Conservation (phyloP, 768 basidiomycete species). For the Mrakia blollopis region DNA sequence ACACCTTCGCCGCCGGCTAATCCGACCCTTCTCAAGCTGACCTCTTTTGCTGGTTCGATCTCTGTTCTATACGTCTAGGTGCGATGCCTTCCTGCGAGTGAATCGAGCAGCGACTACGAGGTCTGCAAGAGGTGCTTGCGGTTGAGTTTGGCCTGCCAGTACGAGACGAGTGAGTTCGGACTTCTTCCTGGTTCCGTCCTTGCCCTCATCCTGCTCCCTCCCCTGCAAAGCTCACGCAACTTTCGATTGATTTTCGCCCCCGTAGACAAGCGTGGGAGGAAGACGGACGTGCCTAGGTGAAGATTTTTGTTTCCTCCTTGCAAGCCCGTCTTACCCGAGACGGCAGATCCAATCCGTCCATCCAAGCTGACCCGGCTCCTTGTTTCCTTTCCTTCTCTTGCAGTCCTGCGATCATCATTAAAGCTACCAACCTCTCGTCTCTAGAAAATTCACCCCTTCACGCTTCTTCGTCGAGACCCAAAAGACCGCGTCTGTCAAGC, state of each 20-base stretch:
- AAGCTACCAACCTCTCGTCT: not conserved
- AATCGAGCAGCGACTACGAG: not conserved
- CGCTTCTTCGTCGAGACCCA: not conserved
- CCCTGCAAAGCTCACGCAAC: too few relatives aligned
- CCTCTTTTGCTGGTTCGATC: not conserved
- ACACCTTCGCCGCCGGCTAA: not conserved
- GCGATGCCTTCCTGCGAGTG: not conserved
- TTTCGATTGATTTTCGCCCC: not conserved
- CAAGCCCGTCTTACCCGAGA: not conserved
- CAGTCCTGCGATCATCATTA: constrained; percentile 11
- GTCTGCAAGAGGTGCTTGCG: not conserved
- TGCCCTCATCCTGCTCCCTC: too few relatives aligned
- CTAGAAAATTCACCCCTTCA: not conserved
- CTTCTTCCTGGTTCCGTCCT: too few relatives aligned
- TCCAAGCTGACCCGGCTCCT: not conserved
- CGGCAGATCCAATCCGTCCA: not conserved
- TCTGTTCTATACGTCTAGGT: not conserved
- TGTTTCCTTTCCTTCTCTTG: not conserved
- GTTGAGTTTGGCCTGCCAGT: not conserved
- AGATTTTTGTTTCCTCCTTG: not conserved
- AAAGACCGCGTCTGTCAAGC: not conserved
- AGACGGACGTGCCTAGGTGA: not conserved
- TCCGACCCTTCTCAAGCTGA: not conserved
- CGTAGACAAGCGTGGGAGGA: not conserved
- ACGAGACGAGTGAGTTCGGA: not conserved